These are phyloP conservation scores for Brassica rapa DNA, from an alignment of 345 rosid genomes.

Conservation along the genomic window DNA sequence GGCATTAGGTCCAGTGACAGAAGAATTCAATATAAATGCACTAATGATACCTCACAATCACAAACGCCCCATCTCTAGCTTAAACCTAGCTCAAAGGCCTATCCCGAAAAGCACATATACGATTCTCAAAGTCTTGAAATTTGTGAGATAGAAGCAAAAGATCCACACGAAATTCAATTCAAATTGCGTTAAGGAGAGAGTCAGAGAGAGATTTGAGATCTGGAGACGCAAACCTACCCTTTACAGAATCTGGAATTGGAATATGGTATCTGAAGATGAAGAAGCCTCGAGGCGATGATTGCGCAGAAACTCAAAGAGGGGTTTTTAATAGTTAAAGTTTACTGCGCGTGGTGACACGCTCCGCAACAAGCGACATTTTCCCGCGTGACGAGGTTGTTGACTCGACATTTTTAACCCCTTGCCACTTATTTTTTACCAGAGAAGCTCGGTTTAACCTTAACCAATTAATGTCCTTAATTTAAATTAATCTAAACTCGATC, in stretches of 20 bases:
- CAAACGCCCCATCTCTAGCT: no score
- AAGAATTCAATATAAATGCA: no score
- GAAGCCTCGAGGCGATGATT: conserved; percentile 8
- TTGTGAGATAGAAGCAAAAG: background rate
- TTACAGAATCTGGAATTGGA: conserved; percentile 11
- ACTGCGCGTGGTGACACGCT: conserved; percentile 20
- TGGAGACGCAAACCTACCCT: conserved; percentile 24
- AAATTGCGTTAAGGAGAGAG: background rate
- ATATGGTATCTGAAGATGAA: background rate
- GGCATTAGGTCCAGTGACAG: no score
- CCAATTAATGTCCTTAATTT: background rate
- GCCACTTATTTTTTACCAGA: background rate
- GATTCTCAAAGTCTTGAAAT: background rate
- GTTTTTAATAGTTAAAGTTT: conserved; percentile 5
- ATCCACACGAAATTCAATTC: conserved; percentile 10
- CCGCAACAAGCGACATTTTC: conserved; percentile 20
- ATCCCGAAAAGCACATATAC: no score
- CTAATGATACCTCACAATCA: no score
- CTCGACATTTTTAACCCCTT: conserved; percentile 24
- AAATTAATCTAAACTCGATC: background rate
- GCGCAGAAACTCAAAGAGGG: background rate
- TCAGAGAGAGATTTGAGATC: conserved; percentile 19
- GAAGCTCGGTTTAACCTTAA: background rate
- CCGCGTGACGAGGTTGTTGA: conserved; percentile 25
- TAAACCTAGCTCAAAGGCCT: no score